phyloP scores from a whole-genome alignment of 2,329 filamentous ascomycete genomes.

The Penicillium digitatum region DNA sequence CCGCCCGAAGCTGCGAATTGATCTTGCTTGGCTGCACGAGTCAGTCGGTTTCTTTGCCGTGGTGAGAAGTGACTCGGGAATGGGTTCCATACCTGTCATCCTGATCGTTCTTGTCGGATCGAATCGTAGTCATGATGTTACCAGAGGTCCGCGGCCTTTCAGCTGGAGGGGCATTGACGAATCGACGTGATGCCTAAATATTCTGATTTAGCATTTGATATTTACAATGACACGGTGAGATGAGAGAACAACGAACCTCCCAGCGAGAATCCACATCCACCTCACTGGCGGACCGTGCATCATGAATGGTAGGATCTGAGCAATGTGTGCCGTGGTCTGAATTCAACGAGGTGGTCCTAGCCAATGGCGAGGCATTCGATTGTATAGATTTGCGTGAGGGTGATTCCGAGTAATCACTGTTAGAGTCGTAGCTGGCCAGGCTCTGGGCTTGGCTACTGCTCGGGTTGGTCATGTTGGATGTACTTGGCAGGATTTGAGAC shows the following conservation, averaged over 20 bases:
- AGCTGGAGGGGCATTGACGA: conserved; percentile 31
- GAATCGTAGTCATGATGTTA: conserved; percentile 22
- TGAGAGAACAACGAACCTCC: conserved; percentile 32
- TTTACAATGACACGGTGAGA: neutral
- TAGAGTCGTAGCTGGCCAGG: conserved; percentile 38
- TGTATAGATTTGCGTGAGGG: conserved; percentile 36
- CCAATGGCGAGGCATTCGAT: conserved; percentile 37
- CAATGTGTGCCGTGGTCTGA: conserved; percentile 31
- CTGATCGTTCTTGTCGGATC: conserved; percentile 25
- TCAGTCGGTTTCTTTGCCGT: conserved; percentile 2
- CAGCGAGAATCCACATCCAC: conserved; percentile 38
- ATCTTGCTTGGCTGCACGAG: conserved; percentile 28
- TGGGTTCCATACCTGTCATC: conserved; percentile 32
- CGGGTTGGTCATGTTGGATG: conserved; percentile 28
- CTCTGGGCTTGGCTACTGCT: conserved; percentile 32
- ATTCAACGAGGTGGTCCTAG: conserved; percentile 33
- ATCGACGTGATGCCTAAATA: conserved; percentile 32
- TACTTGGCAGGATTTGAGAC: conserved; percentile 58
- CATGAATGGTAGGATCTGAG: conserved; percentile 24
- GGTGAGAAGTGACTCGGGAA: neutral
- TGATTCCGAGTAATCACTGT: conserved; percentile 37
- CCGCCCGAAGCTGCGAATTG: conserved; percentile 37
- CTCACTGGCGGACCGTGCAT: conserved; percentile 36
- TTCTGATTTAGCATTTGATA: conserved; percentile 16
- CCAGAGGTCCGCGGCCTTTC: conserved; percentile 32